Evolutionary conservation across 2,329 filamentous ascomycete genomes (phyloP), one percentile per base, ranked within the genome.

Genomic region (Acephala macrosclerotiorum): DNA sequence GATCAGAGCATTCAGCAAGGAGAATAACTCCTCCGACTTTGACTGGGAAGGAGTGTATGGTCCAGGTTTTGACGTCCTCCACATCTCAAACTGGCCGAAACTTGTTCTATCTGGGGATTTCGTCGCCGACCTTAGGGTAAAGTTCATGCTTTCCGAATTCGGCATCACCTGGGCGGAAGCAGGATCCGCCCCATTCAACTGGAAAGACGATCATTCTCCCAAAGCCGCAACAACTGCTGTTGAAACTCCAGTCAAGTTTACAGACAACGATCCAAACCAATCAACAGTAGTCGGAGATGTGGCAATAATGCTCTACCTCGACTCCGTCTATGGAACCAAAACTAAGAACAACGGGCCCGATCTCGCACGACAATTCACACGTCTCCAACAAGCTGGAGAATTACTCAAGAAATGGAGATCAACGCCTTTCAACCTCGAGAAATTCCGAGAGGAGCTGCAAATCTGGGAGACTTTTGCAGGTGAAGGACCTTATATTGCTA

Each of bases 11-110:
- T 98, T 99, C 79, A 91, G 93, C 0, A 84, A 83, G 18, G 96
- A 99, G 81, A 99, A 99, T 74, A 89, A 92, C 64, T 81, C 85
- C 4, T 83, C 82, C 0, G 82, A 87, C 2, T 94, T 96, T 69
- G 84, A 91, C 71, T 97, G 95, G 95, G 81, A 89, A 4, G 80
- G 80, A 0, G 79, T 85, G 26, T 99, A 99, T 74, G 94, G 94
- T 0, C 71, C 75, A 0, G 96, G 96, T 0, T 97, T 94, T 69
- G 92, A 99, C 74, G 93, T 97, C 6, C 79, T 96, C 65, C 90
- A 96, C 73, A 85, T 90, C 7, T 73, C 70, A 0, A 76, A 74
- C 45, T 63, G 58, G 12, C 68, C 69, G 53, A 76, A 75, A 18
- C 77, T 89, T 57, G 88, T 85, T 71, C 70, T 80, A 3, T 83